phyloP scores from a whole-genome alignment of 768 basidiomycete genomes.

The Hericium coralloides region DNA sequence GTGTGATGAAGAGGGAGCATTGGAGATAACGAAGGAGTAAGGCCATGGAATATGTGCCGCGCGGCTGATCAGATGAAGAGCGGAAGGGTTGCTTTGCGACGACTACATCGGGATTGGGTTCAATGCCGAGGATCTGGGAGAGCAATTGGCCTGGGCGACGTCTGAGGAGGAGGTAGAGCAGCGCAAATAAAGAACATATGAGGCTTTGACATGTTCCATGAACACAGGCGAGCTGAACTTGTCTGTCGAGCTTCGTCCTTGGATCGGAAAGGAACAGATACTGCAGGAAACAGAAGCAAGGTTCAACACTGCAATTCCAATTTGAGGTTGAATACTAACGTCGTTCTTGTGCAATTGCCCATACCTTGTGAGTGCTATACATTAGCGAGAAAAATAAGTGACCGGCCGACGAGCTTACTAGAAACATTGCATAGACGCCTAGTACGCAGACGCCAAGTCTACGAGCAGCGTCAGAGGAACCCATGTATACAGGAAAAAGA shows the following conservation, averaged over 20 bases:
- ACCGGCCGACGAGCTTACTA: constrained; percentile 3
- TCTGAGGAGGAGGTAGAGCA: constrained; percentile 65
- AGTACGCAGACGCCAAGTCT: constrained; percentile 29
- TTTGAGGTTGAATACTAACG: constrained; percentile 35
- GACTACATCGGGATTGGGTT: constrained; percentile 26
- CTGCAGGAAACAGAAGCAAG: constrained; percentile 26
- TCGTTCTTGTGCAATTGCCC: constrained; percentile 94
- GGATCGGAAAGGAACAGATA: constrained; percentile 77
- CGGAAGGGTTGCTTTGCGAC: constrained; percentile 15
- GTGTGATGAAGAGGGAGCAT: constrained; percentile 80
- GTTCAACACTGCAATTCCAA: background rate
- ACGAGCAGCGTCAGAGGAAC: constrained; percentile 23
- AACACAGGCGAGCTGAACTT: constrained; percentile 84
- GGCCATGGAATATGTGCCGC: constrained; percentile 21
- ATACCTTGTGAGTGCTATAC: constrained; percentile 40
- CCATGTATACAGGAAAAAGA: no score
- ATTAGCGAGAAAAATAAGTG: background rate
- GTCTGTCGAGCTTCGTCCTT: constrained; percentile 52
- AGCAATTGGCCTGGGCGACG: constrained; percentile 46
- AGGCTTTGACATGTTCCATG: constrained; percentile 77
- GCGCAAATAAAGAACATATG: constrained; percentile 65
- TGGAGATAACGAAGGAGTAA: constrained; percentile 75
- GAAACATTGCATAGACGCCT: constrained; percentile 16
- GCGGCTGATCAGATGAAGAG: constrained; percentile 19
- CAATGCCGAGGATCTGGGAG: constrained; percentile 52